Evolutionary conservation across 371 early-diverging fungal genomes (phyloP).

Genomic region (Syncephalastrum racemosum): DNA sequence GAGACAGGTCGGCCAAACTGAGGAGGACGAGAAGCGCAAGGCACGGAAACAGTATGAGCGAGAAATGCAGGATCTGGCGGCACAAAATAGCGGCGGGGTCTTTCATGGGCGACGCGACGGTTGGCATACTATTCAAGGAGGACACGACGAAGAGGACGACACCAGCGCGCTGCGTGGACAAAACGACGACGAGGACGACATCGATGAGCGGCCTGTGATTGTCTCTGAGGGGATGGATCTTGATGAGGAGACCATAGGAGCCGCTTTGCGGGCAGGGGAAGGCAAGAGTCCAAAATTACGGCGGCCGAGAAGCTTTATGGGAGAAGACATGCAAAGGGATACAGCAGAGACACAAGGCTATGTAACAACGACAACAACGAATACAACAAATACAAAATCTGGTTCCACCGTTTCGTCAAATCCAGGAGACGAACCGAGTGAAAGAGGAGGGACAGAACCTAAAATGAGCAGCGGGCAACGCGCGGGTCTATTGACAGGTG

Average conservation of each 20-base stretch:
- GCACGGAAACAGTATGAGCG: constrained; percentile 7
- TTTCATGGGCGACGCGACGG: constrained; percentile 39
- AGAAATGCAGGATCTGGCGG: constrained; percentile 19
- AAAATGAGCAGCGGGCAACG: constrained; percentile 56
- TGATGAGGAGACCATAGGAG: constrained; percentile 5
- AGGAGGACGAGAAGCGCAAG: constrained; percentile 15
- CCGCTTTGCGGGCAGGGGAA: neutral
- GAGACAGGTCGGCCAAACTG: constrained; percentile 29
- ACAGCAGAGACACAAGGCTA: neutral
- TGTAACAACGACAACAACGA: neutral
- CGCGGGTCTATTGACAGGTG: constrained; percentile 57
- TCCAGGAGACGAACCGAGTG: neutral
- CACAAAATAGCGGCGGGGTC: constrained; percentile 22
- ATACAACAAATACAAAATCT: neutral
- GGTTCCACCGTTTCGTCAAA: no score
- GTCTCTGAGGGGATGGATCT: constrained; percentile 29
- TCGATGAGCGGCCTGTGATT: constrained; percentile 50
- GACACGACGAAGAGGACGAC: constrained; percentile 34
- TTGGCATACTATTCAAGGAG: constrained; percentile 54
- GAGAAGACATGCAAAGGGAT: constrained; percentile 2
- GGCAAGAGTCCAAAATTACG: neutral
- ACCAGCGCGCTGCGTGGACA: constrained; percentile 7
- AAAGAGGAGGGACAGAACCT: constrained; percentile 19
- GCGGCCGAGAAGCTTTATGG: constrained; percentile 11
- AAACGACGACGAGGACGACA: constrained; percentile 42